Base-by-base conservation (phyloP, 2,329 filamentous ascomycete genomes). In the Beauveria bassiana region DNA sequence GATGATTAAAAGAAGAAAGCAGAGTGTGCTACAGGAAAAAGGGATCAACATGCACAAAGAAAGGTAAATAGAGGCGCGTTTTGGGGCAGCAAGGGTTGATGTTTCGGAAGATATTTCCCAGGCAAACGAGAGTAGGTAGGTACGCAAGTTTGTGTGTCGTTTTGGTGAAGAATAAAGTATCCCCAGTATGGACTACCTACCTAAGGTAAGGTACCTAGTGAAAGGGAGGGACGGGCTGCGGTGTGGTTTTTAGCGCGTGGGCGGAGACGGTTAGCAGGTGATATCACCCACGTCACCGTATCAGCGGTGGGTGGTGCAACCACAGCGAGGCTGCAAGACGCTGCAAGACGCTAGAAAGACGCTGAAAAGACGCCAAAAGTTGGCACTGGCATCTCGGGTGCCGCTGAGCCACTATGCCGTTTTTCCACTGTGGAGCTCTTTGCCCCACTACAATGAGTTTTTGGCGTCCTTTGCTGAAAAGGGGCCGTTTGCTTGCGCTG, bases 341-440 rank as follows among this genome's bases (percentile, higher is more conserved):
- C 34, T 38, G 34, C 34, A 14, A 38, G 34, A 38, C 14, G 31
- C 31, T 14, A 9, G 10, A 34, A 34, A 34, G 12, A 38, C 34
- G 34, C 34, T 38, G 34, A 38, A 16, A 38, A 38, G 34, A 16
- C 34, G 34, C 34, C 34, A 5, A 38, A 38, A 38, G 12, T 14
- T 38, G 34, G 34, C 12, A 38, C 34, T 38, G 34, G 31, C 12
- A 34, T 34, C 31, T 34, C 22, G 51, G 51, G 16, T 54, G 52
- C 52, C 66, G 69, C 69, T 70, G 68, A 70, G 69, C 69, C 69
- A 70, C 69, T 65, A 65, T 64, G 67, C 67, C 67, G 63, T 67
- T 67, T 59, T 49, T 26, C 40, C 61, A 49, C n/a, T 64, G 61
- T 68, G 67, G 66, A 61, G 62, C 63, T 53, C 2, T 53, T 52